Evolutionary conservation across 306 rosid species (phyloP), one percentile per base, ranked within the genome.

Genomic region (Dryas octopetala): DNA sequence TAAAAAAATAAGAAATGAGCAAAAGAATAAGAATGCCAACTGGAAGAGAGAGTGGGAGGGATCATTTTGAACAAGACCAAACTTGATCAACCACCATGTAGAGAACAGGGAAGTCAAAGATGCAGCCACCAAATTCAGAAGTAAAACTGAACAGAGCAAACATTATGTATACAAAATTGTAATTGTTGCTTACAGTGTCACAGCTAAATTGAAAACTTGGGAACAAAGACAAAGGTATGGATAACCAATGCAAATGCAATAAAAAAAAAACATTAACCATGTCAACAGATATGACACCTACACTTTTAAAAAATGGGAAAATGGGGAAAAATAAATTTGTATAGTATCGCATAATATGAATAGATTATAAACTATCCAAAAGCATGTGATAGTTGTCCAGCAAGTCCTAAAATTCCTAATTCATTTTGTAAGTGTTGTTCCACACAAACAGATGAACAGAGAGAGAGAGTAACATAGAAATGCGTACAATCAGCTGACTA

Each of bases 121-220:
- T 64, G 71, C 74, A 70, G 44, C 65, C 57, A 63, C 80, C 73
- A 81, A 76, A 65, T 65, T 41, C 23, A 45, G 48, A 7, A 23
- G 43, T 44, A 66, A 70, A 62, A 66, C n/a, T 52, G 64, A 71
- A 45, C 15, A 61, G 9, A 53, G 28, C 4, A 40, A 26, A n/a
- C 45, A 5, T 6, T 63, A 53, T 23, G 23, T 23, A 23, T 23
- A 23, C 23, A 23, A 23, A 23, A 23, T 23, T 23, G 23, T 23
- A 57, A 7, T 54, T 51, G 50, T 74, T 57, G 70, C 55, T 15
- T 44, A 52, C 48, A 28, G 67, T 17, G 47, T 50, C 16, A 74
- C 66, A 43, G 45, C 8, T 49, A 74, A 40, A 53, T 5, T 46
- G 49, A 48, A 50, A 68, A 59, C 57, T 50, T 2, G 51, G 53